phyloP scores from a whole-genome alignment of 495 filamentous ascomycete genomes.

The Lasiosphaeria ovina region DNA sequence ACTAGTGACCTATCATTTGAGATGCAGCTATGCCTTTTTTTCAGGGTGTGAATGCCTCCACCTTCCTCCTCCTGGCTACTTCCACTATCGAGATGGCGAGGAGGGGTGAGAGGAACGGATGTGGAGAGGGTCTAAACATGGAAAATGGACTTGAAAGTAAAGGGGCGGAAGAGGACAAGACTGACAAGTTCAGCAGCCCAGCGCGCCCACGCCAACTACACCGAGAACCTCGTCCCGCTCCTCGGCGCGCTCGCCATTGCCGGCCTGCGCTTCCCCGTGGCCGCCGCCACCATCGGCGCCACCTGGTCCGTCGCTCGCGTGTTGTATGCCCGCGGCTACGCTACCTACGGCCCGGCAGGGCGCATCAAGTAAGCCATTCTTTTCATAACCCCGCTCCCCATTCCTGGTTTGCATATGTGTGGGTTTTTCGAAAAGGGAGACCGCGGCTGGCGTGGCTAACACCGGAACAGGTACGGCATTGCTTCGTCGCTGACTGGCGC shows the following conservation, averaged over 20 bases:
- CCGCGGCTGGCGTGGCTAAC: neutral
- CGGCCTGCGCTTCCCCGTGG: conserved; percentile 55
- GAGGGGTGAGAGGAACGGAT: too few species aligned
- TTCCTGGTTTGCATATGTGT: too few species aligned
- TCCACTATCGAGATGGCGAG: too few species aligned
- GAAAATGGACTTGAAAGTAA: neutral
- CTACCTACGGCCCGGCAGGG: conserved; percentile 33
- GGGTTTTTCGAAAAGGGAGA: neutral
- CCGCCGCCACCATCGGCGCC: conserved; percentile 50
- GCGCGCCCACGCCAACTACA: conserved; percentile 69
- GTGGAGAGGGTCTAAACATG: too few species aligned
- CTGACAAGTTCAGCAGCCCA: conserved; percentile 48
- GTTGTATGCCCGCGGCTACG: conserved; percentile 61
- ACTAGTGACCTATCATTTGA: too few species aligned
- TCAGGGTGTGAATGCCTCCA: too few species aligned
- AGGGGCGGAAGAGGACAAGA: neutral
- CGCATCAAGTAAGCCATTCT: conserved; percentile 25
- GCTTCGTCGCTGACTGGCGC: conserved; percentile 23
- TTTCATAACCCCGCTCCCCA: too few species aligned
- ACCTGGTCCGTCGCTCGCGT: conserved; percentile 56
- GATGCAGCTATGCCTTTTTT: too few species aligned
- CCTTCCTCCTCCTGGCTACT: too few species aligned
- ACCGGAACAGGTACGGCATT: conserved; percentile 18
- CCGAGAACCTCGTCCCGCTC: conserved; percentile 63
- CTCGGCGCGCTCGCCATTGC: conserved; percentile 56